Base-by-base conservation (phyloP, 2,329 filamentous ascomycete genomes). In the Ceratocystis eucalypticola region DNA sequence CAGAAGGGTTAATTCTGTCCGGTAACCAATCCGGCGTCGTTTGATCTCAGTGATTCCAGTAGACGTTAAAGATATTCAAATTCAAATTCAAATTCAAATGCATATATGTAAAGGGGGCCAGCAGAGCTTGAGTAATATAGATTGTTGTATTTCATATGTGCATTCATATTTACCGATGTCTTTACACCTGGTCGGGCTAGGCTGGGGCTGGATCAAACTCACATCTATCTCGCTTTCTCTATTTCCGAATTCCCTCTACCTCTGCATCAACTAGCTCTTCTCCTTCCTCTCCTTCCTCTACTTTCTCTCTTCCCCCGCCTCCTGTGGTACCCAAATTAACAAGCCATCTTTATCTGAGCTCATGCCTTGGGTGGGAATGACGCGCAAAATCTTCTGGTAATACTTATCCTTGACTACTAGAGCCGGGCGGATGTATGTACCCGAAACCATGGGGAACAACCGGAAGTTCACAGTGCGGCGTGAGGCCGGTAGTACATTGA, bases 331-430 rank as follows among this genome's bases (percentile, higher is more conserved):
- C 85, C 85, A 88, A 25, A 88, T 72, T 70, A 86, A 71, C 25
- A 88, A 72, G 0, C 84, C 85, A 2, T 87, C 84, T 75, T 86
- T 86, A 68, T 85, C 83, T 63, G 78, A 77, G 74, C 80, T 84
- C 78, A 86, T 87, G 25, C 86, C 88, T 72, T 87, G 88, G 0
- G 89, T 93, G 1, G 90, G 86, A 68, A 91, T 84, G 28, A 96
- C 86, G 69, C 88, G 85, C 68, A 97, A 75, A 53, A 88, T 86
- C 80, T 96, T 96, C 74, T 96, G 91, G 75, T 96, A 97, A 72
- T 96, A 96, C 71, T 88, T 87, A 77, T 96, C 93, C 69, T 89
- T 82, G 48, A 96, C 90, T 69, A 88, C 84, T 69, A 96, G 76
- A 48, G 83, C 83, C 1, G 91, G 90, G 63, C 74, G 80, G 67